Base-by-base conservation (phyloP, 805 yeast genomes). In the Ogataea paradorogensis region DNA sequence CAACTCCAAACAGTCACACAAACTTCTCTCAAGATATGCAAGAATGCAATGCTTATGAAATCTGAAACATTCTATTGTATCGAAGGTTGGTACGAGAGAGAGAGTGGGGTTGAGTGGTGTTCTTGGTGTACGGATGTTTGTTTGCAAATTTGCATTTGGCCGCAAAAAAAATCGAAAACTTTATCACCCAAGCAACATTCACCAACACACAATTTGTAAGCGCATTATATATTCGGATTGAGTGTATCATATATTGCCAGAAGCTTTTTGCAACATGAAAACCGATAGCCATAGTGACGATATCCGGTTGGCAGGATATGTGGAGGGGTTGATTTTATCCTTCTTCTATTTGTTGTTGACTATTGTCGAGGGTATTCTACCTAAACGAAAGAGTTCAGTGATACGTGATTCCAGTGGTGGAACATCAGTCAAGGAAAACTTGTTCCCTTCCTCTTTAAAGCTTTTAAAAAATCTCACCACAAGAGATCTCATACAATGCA, bases 401-500 rank as follows among this genome's bases (percentile, higher is more conserved):
- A 4, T 11, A 23, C 4, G n/a, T 9, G 25, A 9, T 18, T 11
- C 23, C 11, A 30, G 23, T 3, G 23, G 29, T 24, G n/a, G 25
- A 23, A 4, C 25, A 23, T 23, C 25, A 23, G 33, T 30, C n/a
- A 42, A 37, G 21, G 33, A 42, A 6, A 33, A 33, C 8, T 28
- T 52, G 9, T 48, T 47, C 26, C 52, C 54, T 5, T 8, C 35
- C 5, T 28, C 47, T 1, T 33, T 43, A 16, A 29, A 43, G 9
- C 37, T 45, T 5, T 34, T 44, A 27, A 45, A 43, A 24, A 50
- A 47, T 23, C 33, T 55, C n/a, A 40, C 49, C 7, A 33, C 57
- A 15, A 33, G 46, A 13, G 56, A 54, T 38, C 28, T 52, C 27
- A 46, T 27, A 18, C 47, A 45, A 31, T 78, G 84, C 53, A 73